Evolutionary conservation across 1,139 yeast species (phyloP).

Genomic region (Pichia sp.): DNA sequence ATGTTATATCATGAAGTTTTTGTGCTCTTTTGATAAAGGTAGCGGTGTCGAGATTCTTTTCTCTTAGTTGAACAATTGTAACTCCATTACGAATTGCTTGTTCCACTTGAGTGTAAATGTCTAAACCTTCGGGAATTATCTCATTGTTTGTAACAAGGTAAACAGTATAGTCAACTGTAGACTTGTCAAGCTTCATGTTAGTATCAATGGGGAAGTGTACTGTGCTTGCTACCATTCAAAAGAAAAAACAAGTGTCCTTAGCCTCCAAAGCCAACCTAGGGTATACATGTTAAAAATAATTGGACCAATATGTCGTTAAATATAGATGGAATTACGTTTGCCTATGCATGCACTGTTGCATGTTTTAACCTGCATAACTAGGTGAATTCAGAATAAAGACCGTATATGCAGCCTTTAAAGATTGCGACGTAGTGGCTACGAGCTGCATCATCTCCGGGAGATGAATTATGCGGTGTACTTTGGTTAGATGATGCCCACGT

Average conservation of each 20-base stretch:
- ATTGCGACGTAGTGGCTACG: too few species aligned
- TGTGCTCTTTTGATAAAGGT: constrained; percentile 60
- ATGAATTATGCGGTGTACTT: too few species aligned
- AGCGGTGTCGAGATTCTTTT: constrained; percentile 63
- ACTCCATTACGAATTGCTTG: constrained; percentile 65
- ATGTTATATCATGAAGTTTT: constrained; percentile 55
- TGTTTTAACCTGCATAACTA: too few species aligned
- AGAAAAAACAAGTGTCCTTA: neutral
- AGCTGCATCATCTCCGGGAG: too few species aligned
- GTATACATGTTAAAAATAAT: neutral
- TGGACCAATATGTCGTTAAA: too few species aligned
- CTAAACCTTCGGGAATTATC: constrained; percentile 59
- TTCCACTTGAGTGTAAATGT: constrained; percentile 55
- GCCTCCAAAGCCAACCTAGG: too few species aligned
- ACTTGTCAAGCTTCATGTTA: neutral
- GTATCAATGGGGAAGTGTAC: neutral
- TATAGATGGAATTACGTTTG: too few species aligned
- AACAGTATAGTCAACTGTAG: constrained; percentile 45
- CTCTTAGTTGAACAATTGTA: constrained; percentile 78
- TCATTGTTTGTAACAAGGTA: constrained; percentile 80
- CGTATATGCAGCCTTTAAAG: too few species aligned
- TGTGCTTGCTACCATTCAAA: neutral
- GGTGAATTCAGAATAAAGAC: too few species aligned
- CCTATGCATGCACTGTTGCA: too few species aligned
- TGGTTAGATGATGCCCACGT: too few species aligned